A percentile compares a stretch with the other conserved stretches of the same genome.
These are phyloP conservation scores for Periconia macrospinosa DNA, from an alignment of 2,329 filamentous ascomycete species.

Conservation along the genomic window DNA sequence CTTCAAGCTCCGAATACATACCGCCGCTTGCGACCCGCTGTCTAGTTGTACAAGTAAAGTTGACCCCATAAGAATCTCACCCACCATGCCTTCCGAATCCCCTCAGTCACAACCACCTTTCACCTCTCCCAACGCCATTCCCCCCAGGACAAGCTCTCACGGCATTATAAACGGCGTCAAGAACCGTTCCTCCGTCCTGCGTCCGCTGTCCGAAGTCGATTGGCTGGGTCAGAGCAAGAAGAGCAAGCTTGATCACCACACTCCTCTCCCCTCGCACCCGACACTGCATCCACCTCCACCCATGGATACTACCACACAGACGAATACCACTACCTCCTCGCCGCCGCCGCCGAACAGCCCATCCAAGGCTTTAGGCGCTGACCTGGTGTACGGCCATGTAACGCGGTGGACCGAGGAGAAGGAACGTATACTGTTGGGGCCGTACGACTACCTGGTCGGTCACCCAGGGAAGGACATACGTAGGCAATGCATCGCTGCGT, in stretches of 20 bases:
- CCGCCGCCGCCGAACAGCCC: conserved; percentile 24
- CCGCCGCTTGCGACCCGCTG: no score
- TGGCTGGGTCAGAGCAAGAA: conserved; percentile 46
- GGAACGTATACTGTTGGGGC: conserved; percentile 75
- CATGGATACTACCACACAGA: conserved; percentile 33
- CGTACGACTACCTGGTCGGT: conserved; percentile 77
- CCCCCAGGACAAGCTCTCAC: conserved; percentile 42
- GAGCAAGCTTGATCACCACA: conserved; percentile 34
- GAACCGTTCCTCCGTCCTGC: conserved; percentile 33
- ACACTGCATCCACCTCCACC: conserved; percentile 6
- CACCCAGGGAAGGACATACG: conserved; percentile 87
- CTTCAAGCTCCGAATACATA: no score
- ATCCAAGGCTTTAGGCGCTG: conserved; percentile 33
- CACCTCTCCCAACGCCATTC: conserved; percentile 44
- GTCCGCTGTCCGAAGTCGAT: conserved; percentile 42
- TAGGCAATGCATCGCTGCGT: conserved; percentile 75
- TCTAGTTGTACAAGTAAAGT: no score
- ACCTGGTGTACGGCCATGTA: conserved; percentile 46
- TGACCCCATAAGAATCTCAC: neutral
- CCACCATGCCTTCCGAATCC: conserved; percentile 18
- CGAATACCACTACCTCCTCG: no score
- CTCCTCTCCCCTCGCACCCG: conserved; percentile 14
- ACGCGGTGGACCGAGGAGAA: conserved; percentile 70
- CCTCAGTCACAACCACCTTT: conserved; percentile 28
- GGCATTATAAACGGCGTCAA: conserved; percentile 33